Evolutionary conservation across 371 early-diverging fungal genomes (phyloP), one percentile per base, ranked within the genome.

Genomic region (Syncephalis fuscata): DNA sequence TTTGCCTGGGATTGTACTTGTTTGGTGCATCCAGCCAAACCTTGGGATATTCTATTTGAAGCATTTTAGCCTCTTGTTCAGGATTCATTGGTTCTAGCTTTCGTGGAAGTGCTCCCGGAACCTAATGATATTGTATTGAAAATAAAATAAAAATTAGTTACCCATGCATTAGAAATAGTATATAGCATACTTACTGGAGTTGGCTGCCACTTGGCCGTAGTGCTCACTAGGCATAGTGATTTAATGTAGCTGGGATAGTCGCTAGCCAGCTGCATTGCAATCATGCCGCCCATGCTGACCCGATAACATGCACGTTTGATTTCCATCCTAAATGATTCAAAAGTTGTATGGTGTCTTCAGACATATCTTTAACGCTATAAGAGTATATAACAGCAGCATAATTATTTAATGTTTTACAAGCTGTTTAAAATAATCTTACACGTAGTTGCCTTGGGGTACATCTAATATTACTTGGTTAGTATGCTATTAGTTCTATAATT

Each of bases 161-260:
- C 38, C 38, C 9, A 37, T 9, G 38, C n/a, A 9, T n/a, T 37
- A 10, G 19, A 5, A n/a, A 21, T 21, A 41, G 5, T 60, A 0
- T 68, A 65, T 11, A 63, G 63, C 15, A 67, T 73, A 39, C 70
- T 41, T 7, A 65, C 63, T 36, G 70, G 43, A 3, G 73, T 65
- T 15, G 32, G 32, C 48, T 38, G 38, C 70, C 60, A 16, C 62
- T 49, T 21, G 44, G 38, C 2, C 66, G 63, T 1, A 59, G 58
- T 0, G 55, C 55, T 41, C 62, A 55, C 32, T 7, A 32, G 0
- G 59, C 68, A 52, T 4, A 32, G 32, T 7, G 32, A 32, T 32
- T 4, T 11, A 4, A 32, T 11, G 11, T 32, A 32, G 32, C 32
- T 32, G 4, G 32, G 32, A 32, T 32, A 32, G 11, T 32, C 32